phyloP scores from a whole-genome alignment of 345 rosid species.

The Erodium maritimum region DNA sequence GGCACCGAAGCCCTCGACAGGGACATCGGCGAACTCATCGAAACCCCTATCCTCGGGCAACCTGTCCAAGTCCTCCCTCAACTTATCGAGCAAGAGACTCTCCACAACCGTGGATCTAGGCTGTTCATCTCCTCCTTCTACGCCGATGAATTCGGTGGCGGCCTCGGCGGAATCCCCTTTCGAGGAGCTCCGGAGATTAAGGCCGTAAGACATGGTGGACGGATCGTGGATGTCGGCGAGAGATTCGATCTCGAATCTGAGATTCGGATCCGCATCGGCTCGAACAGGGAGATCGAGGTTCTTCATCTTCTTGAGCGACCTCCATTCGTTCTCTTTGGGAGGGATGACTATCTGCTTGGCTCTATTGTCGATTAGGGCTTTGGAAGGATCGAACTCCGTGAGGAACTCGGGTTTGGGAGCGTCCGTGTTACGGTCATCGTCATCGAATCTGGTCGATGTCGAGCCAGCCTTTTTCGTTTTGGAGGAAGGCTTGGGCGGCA shows the following conservation, averaged over 20 bases:
- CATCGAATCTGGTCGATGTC: constrained; percentile 8
- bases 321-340: constrained; percentile 47
- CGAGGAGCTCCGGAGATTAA: constrained; percentile 37
- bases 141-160: background rate
- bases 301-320: constrained; percentile 50
- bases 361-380: constrained; percentile 17
- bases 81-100: constrained; percentile 28
- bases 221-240: constrained; percentile 11
- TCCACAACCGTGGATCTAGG: constrained; percentile 20
- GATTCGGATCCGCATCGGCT: constrained; percentile 21
- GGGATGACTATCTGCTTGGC: constrained; percentile 32
- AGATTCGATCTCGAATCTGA: constrained; percentile 36
- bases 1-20: constrained; percentile 65
- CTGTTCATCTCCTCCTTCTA: constrained; percentile 1
- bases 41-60: constrained; percentile 57
- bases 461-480: constrained; percentile 18
- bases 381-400: constrained; percentile 48
- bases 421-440: constrained; percentile 14
- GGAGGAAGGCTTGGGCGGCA: no score
- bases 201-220: constrained; percentile 36
- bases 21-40: constrained; percentile 55
- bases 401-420: constrained; percentile 21
- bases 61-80: constrained; percentile 35
- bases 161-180: background rate
- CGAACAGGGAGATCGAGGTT: constrained; percentile 41